Evolutionary conservation across 345 rosid species (phyloP).

Genomic region (Clarkia xantiana): DNA sequence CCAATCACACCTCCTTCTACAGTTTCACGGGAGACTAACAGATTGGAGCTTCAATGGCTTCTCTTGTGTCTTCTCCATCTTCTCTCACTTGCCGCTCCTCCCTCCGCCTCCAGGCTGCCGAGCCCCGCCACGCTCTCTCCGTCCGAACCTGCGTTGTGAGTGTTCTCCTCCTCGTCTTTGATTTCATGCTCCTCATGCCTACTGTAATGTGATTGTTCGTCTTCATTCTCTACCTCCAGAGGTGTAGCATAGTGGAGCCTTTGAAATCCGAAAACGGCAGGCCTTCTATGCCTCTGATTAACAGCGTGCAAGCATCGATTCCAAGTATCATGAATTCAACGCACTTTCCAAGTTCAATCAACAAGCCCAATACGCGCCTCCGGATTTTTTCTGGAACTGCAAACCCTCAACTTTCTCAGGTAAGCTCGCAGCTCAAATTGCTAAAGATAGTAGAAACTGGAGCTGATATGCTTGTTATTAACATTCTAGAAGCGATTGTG

Average conservation of each 20-base stretch:
- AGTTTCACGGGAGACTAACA: too few species aligned
- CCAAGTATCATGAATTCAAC: conserved; percentile 27
- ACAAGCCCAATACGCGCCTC: conserved; percentile 47
- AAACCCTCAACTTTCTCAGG: conserved; percentile 86
- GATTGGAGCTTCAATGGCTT: conserved; percentile 12
- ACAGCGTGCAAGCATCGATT: conserved; percentile 13
- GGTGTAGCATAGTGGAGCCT: conserved; percentile 53
- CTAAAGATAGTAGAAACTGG: neutral
- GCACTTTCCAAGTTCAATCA: conserved; percentile 17
- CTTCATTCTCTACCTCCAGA: conserved; percentile 13
- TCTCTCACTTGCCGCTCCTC: conserved; percentile 8
- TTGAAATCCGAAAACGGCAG: conserved; percentile 41
- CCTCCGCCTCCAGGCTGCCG: conserved; percentile 4
- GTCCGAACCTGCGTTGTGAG: conserved; percentile 23
- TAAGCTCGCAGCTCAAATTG: conserved; percentile 4
- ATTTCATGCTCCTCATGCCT: neutral
- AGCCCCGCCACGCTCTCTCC: conserved; percentile 10
- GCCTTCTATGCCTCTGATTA: conserved; percentile 33
- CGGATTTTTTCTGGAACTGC: conserved; percentile 93
- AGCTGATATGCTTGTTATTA: too few species aligned
- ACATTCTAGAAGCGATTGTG: too few species aligned
- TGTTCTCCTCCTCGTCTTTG: neutral
- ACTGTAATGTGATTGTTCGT: neutral
- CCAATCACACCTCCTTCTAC: too few species aligned
- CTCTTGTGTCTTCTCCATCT: conserved; percentile 17